Percentiles rank a stretch among this genome's conserved stretches.
Conservation (phyloP, 345 rosid species). For the Eucalyptus sp. region DNA sequence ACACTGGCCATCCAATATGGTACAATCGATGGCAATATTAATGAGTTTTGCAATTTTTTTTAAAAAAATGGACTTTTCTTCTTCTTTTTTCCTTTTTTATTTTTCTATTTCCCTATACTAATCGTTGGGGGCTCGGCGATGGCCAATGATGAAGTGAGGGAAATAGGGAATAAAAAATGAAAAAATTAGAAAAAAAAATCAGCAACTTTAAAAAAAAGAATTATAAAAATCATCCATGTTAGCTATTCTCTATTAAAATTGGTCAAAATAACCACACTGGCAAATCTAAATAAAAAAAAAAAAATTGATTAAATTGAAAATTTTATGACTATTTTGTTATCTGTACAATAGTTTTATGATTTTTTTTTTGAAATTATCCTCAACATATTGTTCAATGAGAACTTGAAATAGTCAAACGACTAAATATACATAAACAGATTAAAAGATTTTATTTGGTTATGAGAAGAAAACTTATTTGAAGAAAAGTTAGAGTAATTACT, state of each 20-base stretch:
- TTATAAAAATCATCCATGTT: neutral
- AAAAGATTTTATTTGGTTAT: neutral
- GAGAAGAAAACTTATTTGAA: neutral
- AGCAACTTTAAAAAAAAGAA: neutral
- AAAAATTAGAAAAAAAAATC: no score
- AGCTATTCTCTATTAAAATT: neutral
- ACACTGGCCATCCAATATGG: accelerated
- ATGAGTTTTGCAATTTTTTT: no score
- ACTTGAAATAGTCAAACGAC: neutral
- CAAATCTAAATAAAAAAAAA: neutral
- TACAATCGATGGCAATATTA: accelerated
- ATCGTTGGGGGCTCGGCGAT: no score
- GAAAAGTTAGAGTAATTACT: neutral
- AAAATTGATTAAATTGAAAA: neutral
- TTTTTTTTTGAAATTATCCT: neutral
- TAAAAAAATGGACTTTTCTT: neutral
- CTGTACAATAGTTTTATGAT: neutral
- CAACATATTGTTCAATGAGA: neutral
- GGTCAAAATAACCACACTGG: neutral
- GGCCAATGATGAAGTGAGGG: no score
- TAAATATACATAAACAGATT: neutral
- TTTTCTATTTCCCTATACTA: neutral
- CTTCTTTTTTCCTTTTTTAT: neutral
- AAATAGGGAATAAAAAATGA: no score
- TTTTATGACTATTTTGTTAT: neutral